Evolutionary conservation across 345 rosid genomes (phyloP), one percentile per base, ranked within the genome.

Genomic region (Hypericum perforatum): DNA sequence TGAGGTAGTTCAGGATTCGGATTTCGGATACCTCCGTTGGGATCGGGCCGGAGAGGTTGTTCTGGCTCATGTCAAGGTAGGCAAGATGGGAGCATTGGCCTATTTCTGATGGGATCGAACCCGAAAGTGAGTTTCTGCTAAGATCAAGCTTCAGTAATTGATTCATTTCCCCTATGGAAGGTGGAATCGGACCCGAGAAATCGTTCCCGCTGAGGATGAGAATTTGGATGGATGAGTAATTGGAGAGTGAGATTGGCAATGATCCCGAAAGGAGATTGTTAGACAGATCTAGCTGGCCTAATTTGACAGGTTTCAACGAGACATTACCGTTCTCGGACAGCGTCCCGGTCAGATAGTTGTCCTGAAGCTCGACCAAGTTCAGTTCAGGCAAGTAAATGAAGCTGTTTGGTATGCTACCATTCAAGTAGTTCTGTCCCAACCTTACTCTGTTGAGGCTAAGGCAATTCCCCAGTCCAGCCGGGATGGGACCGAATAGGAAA

Each of bases 401-500:
- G 6, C 89, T 86, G 10, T 59, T 47, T 44, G 98, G 98, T 54
- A 91, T 71, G 56, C 73, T 68, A 7, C 92, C 84, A 7, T 79
- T 87, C 63, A 91, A 68, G 62, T 82, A 85, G 64, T 91, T 91
- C 68, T 85, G 80, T 9, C 87, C 91, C 45, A 91, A 58, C 54
- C 98, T 83, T 29, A 85, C 76, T 63, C 84, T 81, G 22, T 63
- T 70, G 0, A 91, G 72, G 36, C 83, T 80, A 38, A 58, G 71
- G 45, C 98, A 91, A 41, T 61, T 69, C 36, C 94, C 92, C 52
- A 91, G 73, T 43, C 80, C 80, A 50, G 74, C 71, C 2, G 98
- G 90, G 41, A 91, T 73, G 43, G 89, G 76, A 49, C 96, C 98
- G 7, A 91, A 79, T 61, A 91, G 77, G 67, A 82, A 87, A 75